Evolutionary conservation across 2,329 filamentous ascomycete genomes (phyloP).

Genomic region (Cadophora malorum): DNA sequence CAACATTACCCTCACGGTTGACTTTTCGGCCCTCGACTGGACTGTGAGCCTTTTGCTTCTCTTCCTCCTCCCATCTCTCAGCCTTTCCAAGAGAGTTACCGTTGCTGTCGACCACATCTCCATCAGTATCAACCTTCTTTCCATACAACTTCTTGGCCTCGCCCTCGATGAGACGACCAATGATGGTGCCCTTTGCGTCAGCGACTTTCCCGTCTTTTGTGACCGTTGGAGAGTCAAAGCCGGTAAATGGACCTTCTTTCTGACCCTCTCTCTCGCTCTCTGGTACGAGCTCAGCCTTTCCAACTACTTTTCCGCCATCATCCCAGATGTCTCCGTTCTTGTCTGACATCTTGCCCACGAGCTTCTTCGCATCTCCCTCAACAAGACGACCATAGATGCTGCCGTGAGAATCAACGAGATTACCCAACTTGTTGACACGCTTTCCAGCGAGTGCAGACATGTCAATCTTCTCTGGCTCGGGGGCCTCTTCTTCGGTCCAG

Average conservation of each 20-base stretch:
- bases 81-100: slow-evolving; percentile 64
- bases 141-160: slow-evolving; percentile 76
- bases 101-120: slow-evolving; percentile 81
- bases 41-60: slow-evolving; percentile 58
- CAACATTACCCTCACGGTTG: slow-evolving; percentile 64
- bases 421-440: slow-evolving; percentile 74
- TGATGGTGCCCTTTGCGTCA: slow-evolving; percentile 70
- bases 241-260: slow-evolving; percentile 73
- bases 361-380: slow-evolving; percentile 68
- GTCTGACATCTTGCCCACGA: slow-evolving; percentile 73
- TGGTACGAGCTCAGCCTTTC: slow-evolving; percentile 70
- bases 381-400: slow-evolving; percentile 68
- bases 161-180: slow-evolving; percentile 74
- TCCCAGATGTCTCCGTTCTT: slow-evolving; percentile 75
- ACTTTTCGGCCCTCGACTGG: slow-evolving; percentile 61
- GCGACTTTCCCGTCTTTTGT: slow-evolving; percentile 73
- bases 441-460: slow-evolving; percentile 71
- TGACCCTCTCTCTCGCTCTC: slow-evolving; percentile 68
- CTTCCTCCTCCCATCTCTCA: slow-evolving; percentile 64
- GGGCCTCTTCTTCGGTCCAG: slow-evolving; percentile 60
- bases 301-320: slow-evolving; percentile 74
- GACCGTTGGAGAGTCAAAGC: slow-evolving; percentile 68
- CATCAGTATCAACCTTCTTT: slow-evolving; percentile 79
- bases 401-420: slow-evolving; percentile 61
- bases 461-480: slow-evolving; percentile 56